Percentiles rank a stretch among this genome's conserved stretches.
Conservation (phyloP, 2,329 filamentous ascomycete species). For the Aspergillaceae sp. region DNA sequence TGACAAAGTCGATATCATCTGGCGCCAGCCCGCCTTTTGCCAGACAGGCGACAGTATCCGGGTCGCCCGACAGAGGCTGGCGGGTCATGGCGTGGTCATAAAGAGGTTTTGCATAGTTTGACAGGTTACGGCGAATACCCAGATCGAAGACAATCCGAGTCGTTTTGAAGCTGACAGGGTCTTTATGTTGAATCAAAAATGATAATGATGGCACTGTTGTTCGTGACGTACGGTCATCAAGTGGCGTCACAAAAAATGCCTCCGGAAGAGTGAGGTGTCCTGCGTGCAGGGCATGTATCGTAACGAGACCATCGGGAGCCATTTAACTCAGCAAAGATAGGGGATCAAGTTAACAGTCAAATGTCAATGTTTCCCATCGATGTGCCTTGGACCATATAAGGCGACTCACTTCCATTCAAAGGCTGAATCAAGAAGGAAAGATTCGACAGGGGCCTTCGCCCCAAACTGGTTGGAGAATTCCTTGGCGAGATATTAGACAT, state of each 20-base stretch:
- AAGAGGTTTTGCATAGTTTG: constrained; percentile 14
- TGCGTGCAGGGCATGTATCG: constrained; percentile 28
- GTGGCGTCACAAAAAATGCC: constrained; percentile 11
- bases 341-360: too few relatives aligned
- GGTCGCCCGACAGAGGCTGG: constrained; percentile 14
- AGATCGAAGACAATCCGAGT: constrained; percentile 22
- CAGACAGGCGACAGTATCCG: constrained; percentile 24
- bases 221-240: constrained; percentile 6
- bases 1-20: constrained; percentile 34
- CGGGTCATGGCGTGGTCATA: constrained; percentile 17
- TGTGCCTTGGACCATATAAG: too few relatives aligned
- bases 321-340: too few relatives aligned
- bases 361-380: too few relatives aligned
- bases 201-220: constrained; percentile 22
- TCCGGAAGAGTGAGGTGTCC: constrained; percentile 20
- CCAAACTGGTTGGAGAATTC: too few relatives aligned
- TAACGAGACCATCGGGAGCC: too few relatives aligned
- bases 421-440: too few relatives aligned
- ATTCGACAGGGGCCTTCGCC: too few relatives aligned
- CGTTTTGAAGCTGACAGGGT: constrained; percentile 4
- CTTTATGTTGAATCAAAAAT: constrained; percentile 22
- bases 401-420: too few relatives aligned
- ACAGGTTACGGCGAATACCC: constrained; percentile 20
- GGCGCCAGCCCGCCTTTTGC: constrained; percentile 26
- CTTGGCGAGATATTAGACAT: too few relatives aligned